A percentile compares a stretch with the other conserved stretches of the same genome.
Evolutionary conservation across 1,139 yeast genomes (phyloP).

Genomic region (Protomyces inouyei): DNA sequence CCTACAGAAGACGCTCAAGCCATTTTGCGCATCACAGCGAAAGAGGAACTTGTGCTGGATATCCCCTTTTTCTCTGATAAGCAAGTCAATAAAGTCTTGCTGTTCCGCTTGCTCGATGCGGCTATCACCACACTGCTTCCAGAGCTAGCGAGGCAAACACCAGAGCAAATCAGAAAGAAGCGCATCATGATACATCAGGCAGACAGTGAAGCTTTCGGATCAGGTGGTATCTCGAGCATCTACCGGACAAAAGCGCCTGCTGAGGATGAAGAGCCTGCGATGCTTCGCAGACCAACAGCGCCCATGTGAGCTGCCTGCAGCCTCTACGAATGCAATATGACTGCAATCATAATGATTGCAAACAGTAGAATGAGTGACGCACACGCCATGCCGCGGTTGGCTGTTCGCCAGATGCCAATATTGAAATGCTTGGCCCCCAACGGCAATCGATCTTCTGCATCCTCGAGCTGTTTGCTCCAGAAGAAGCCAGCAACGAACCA

Average conservation of each 20-base stretch:
- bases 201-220: conserved; percentile 10
- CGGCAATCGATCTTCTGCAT: neutral
- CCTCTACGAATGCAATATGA: neutral
- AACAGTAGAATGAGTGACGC: neutral
- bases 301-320: neutral
- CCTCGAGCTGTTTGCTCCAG: neutral
- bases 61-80: conserved; percentile 11
- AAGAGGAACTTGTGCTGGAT: neutral
- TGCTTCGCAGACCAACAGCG: neutral
- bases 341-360: neutral
- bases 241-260: neutral
- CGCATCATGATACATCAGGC: conserved; percentile 9
- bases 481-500: neutral
- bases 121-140: conserved; percentile 13
- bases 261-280: neutral
- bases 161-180: conserved; percentile 18
- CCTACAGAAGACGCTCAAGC: conserved; percentile 2
- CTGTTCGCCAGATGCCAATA: neutral
- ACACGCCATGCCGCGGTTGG: neutral
- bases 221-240: conserved; percentile 5
- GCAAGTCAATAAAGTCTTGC: conserved; percentile 3
- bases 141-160: conserved; percentile 10
- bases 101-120: conserved; percentile 3
- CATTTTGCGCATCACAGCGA: neutral
- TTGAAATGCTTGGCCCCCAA: neutral